Evolutionary conservation across 352 stramenopile species (phyloP).

Genomic region (Thalassiosira delicatula): DNA sequence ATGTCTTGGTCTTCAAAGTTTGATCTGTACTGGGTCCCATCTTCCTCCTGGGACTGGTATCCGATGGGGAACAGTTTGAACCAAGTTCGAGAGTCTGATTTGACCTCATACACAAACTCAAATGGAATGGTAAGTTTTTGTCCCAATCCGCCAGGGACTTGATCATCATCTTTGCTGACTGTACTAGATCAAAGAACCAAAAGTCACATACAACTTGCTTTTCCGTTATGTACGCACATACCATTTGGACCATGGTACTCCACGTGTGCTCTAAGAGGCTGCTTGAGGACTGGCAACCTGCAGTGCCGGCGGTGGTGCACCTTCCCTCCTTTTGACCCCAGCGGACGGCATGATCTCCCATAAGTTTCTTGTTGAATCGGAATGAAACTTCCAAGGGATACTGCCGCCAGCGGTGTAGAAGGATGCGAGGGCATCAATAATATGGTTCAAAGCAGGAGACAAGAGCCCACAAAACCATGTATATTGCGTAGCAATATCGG

Average conservation of each 20-base stretch:
- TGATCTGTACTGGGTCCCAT: background rate
- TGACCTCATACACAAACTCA: background rate
- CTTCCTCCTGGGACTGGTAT: background rate
- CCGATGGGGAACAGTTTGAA: slow-evolving; percentile 16
- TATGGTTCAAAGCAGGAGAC: too few species aligned
- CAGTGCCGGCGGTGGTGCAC: background rate
- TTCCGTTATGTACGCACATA: background rate
- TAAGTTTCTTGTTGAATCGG: background rate
- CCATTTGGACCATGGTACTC: background rate
- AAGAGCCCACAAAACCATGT: too few species aligned
- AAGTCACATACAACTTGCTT: slow-evolving; percentile 14
- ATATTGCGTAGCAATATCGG: too few species aligned
- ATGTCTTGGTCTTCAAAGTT: background rate
- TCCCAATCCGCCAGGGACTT: background rate
- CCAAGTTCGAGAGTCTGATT: background rate
- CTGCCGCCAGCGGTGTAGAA: background rate
- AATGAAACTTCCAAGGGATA: background rate
- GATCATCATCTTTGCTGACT: background rate
- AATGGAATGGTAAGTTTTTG: slow-evolving; percentile 11
- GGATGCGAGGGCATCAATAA: too few species aligned
- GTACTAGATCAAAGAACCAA: background rate
- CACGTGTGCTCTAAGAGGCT: background rate
- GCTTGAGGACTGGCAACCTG: background rate
- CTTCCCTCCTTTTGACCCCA: background rate
- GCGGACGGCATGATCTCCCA: background rate